These are phyloP conservation scores for Proliferodiscus dingleyae DNA, from an alignment of 2,329 filamentous ascomycete species.

Conservation along the genomic window DNA sequence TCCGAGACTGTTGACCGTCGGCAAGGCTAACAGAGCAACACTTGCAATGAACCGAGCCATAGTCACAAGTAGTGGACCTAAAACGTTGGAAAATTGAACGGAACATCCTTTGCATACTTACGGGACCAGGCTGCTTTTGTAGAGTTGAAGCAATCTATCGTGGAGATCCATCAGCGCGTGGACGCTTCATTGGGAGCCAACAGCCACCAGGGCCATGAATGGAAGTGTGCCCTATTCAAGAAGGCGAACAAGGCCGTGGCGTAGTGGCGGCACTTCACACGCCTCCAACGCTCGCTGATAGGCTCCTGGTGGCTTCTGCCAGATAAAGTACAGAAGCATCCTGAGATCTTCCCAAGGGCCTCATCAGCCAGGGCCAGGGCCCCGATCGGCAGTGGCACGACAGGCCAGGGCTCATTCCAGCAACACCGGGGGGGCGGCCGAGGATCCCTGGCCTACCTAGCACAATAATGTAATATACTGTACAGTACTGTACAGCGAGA, in stretches of 20 bases:
- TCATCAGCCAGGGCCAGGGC: background rate
- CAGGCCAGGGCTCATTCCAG: slow-evolving; percentile 3
- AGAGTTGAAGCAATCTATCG: background rate
- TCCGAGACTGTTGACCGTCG: slow-evolving; percentile 15
- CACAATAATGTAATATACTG: no score
- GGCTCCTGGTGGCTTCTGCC: slow-evolving; percentile 6
- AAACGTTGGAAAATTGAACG: background rate
- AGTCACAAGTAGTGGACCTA: background rate
- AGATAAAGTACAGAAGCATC: slow-evolving; percentile 5
- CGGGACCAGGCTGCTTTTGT: background rate
- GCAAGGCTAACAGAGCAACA: slow-evolving; percentile 9
- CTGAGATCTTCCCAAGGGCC: slow-evolving; percentile 8
- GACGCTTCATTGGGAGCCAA: slow-evolving; percentile 12
- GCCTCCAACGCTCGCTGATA: slow-evolving; percentile 10
- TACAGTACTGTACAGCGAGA: no score
- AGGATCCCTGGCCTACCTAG: no score
- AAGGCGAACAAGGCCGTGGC: slow-evolving; percentile 12
- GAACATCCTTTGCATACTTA: background rate
- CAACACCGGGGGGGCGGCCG: no score
- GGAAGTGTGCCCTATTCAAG: slow-evolving; percentile 10
- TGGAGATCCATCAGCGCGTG: slow-evolving; percentile 1
- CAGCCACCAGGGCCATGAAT: no score
- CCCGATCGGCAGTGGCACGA: slow-evolving; percentile 20
- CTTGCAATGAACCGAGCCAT: background rate
- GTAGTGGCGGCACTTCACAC: slow-evolving; percentile 4